Evolutionary conservation across 306 rosid species (phyloP).

Genomic region (Lathyrus tuberosus): DNA sequence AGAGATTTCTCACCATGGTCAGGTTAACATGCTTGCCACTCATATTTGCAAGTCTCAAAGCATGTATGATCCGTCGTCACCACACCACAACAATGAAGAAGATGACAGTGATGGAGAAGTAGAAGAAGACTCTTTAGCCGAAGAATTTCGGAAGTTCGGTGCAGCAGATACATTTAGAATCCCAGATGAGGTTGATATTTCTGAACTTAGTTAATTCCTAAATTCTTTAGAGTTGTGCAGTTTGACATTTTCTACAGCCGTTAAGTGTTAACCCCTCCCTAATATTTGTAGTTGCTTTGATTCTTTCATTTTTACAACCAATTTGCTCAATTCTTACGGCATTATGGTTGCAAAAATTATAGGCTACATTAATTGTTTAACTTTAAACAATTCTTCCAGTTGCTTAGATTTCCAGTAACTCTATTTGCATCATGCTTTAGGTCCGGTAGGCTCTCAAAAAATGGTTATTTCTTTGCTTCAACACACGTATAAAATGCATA

Average conservation of each 20-base stretch:
- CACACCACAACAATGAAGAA: constrained; percentile 46
- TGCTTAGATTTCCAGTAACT: constrained; percentile 12
- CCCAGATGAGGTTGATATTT: constrained; percentile 69
- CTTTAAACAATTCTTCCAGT: constrained; percentile 10
- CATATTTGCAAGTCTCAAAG: constrained; percentile 61
- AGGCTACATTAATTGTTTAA: constrained; percentile 15
- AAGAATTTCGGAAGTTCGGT: constrained; percentile 90
- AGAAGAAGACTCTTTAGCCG: constrained; percentile 52
- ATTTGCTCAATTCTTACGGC: not conserved
- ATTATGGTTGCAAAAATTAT: not conserved
- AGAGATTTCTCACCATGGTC: constrained; percentile 89
- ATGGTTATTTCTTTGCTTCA: no score
- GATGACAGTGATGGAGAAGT: constrained; percentile 47
- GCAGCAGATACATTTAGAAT: constrained; percentile 86
- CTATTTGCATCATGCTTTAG: constrained; percentile 12
- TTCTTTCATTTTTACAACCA: not conserved
- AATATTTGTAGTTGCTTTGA: not conserved
- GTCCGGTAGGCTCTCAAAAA: not conserved
- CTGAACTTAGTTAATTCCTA: constrained; percentile 65
- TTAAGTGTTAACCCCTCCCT: constrained; percentile 9
- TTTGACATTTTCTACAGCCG: not conserved
- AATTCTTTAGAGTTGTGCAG: constrained; percentile 4
- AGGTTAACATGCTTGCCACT: constrained; percentile 91
- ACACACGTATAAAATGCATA: no score
- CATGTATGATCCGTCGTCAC: constrained; percentile 50